These are phyloP conservation scores for Coemansia biformis DNA, from an alignment of 192 early-diverging fungal species.

Conservation along the genomic window DNA sequence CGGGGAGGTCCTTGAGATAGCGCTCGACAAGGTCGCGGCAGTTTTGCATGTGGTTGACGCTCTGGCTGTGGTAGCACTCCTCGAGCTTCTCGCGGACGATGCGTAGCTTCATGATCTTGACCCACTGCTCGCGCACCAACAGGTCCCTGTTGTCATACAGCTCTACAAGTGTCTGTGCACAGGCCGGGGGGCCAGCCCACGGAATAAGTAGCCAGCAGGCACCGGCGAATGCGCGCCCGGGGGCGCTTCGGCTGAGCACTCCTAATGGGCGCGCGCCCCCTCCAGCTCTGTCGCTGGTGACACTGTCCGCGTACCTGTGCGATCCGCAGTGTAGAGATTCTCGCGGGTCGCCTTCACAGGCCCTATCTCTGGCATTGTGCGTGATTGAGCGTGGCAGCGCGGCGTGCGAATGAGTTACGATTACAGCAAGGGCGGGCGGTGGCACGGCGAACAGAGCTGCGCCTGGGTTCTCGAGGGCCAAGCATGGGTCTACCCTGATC, in stretches of 20 bases:
- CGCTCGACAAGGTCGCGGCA: constrained; percentile 77
- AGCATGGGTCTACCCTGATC: too few relatives aligned
- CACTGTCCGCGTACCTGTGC: constrained; percentile 33
- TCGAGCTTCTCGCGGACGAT: constrained; percentile 78
- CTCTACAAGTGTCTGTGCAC: constrained; percentile 18
- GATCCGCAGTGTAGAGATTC: constrained; percentile 49
- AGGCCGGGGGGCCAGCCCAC: too few relatives aligned
- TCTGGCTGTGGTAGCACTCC: constrained; percentile 89
- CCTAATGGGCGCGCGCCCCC: too few relatives aligned
- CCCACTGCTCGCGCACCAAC: constrained; percentile 81
- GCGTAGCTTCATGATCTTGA: constrained; percentile 83
- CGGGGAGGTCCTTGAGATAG: constrained; percentile 63
- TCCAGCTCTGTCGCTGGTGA: too few relatives aligned
- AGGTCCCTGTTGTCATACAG: constrained; percentile 60
- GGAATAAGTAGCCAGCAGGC: too few relatives aligned
- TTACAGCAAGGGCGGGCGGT: too few relatives aligned
- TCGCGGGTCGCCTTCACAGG: constrained; percentile 48
- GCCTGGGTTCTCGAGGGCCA: too few relatives aligned
- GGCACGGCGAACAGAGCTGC: too few relatives aligned
- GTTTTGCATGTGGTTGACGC: constrained; percentile 91
- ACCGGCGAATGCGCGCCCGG: too few relatives aligned
- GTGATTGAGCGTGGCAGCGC: too few relatives aligned
- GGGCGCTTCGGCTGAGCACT: too few relatives aligned
- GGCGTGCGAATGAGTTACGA: neutral
- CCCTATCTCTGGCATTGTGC: constrained; percentile 20